Percentiles rank a stretch among this genome's conserved stretches.
These are phyloP conservation scores for Lasiodiplodia citricola DNA, from an alignment of 2,329 filamentous ascomycete species.

Conservation along the genomic window DNA sequence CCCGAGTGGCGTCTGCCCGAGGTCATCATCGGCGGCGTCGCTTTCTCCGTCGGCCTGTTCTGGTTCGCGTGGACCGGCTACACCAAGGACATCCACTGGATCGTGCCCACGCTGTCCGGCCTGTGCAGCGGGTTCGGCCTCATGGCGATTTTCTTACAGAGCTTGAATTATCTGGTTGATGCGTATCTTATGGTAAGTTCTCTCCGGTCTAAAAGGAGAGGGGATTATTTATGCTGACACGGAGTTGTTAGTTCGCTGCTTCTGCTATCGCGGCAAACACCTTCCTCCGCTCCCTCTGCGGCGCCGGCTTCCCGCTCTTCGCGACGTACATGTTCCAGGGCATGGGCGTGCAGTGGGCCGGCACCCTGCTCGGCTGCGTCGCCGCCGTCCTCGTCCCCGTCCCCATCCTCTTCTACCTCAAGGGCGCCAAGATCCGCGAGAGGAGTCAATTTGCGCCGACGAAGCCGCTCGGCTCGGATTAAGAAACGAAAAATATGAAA, in stretches of 20 bases:
- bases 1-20: constrained; percentile 64
- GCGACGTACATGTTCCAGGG: constrained; percentile 61
- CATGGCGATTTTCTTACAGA: constrained; percentile 62
- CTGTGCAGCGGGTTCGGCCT: constrained; percentile 64
- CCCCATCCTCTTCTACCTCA: constrained; percentile 51
- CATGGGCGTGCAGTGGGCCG: constrained; percentile 57
- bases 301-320: constrained; percentile 60
- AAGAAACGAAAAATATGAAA: neutral
- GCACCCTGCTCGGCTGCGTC: constrained; percentile 52
- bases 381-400: constrained; percentile 50
- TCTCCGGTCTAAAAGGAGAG: too few relatives aligned
- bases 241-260: constrained; percentile 48
- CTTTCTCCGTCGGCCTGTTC: constrained; percentile 50
- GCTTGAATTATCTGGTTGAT: constrained; percentile 65
- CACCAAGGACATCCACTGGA: constrained; percentile 48
- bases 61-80: constrained; percentile 53
- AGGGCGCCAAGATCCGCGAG: constrained; percentile 50
- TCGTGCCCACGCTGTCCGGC: constrained; percentile 50
- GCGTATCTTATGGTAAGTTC: constrained; percentile 59
- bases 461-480: neutral
- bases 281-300: constrained; percentile 57
- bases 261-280: constrained; percentile 63
- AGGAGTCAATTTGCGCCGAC: constrained; percentile 51
- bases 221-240: constrained; percentile 31
- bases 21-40: constrained; percentile 57